Percentiles rank a stretch among this genome's conserved stretches.
Evolutionary conservation across 148 eudicot genomes (phyloP).

Genomic region (Heliosperma pusillum): DNA sequence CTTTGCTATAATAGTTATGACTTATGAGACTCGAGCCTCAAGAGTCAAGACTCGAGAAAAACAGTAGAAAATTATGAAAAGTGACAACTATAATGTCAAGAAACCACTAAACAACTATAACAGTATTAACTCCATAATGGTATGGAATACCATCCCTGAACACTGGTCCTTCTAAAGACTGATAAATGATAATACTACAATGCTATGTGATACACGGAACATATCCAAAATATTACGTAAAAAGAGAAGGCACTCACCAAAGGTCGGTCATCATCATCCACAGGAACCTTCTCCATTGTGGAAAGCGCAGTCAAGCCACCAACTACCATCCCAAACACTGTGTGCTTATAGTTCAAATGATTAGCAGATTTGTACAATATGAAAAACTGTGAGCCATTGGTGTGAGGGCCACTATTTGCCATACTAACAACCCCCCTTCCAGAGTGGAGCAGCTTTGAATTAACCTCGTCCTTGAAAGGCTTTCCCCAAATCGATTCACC

Average conservation of each 20-base stretch:
- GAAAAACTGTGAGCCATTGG: conserved; percentile 94
- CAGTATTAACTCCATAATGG: background rate
- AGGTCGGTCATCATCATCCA: conserved; percentile 90
- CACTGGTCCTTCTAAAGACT: background rate
- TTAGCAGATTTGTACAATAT: conserved; percentile 91
- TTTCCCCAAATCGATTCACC: conserved; percentile 98
- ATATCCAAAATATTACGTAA: background rate
- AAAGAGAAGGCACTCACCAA: conserved; percentile 51
- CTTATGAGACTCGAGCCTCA: background rate
- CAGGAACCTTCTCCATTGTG: conserved; percentile 89
- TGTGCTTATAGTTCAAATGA: conserved; percentile 90
- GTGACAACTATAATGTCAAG: background rate
- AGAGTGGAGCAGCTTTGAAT: conserved; percentile 86
- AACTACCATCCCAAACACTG: conserved; percentile 93
- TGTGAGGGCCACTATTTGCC: conserved; percentile 98
- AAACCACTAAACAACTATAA: background rate
- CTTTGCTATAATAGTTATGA: background rate
- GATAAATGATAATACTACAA: background rate
- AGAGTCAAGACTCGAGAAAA: background rate
- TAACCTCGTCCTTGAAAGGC: conserved; percentile 88
- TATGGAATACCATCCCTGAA: background rate
- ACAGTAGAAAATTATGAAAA: background rate
- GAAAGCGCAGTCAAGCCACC: conserved; percentile 88
- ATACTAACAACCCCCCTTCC: conserved; percentile 98
- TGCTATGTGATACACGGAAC: background rate